A percentile compares a stretch with the other conserved stretches of the same genome.
phyloP scores from a whole-genome alignment of 2,329 filamentous ascomycete species.

The Fusarium nelsonii region DNA sequence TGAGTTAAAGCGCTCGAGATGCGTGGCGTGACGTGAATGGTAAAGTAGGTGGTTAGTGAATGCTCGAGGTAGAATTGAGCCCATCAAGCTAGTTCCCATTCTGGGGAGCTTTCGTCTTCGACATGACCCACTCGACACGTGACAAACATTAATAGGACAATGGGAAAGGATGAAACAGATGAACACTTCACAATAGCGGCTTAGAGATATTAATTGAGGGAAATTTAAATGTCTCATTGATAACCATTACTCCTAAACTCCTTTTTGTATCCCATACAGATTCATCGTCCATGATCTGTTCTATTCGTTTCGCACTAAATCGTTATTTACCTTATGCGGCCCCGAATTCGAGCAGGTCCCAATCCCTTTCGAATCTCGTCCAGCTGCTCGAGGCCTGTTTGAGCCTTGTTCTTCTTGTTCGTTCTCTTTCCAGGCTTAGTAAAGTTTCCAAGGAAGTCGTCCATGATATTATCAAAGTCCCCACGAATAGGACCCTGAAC shows the following conservation, averaged over 20 bases:
- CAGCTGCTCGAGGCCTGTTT: constrained; percentile 86
- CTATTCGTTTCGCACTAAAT: neutral
- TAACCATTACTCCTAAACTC: constrained; percentile 32
- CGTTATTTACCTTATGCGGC: constrained; percentile 38
- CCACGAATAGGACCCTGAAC: constrained; percentile 75
- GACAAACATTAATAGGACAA: constrained; percentile 27
- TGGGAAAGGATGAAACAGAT: constrained; percentile 1
- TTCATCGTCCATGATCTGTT: neutral
- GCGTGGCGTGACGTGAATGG: constrained; percentile 23
- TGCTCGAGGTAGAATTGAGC: constrained; percentile 37
- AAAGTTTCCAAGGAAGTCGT: constrained; percentile 87
- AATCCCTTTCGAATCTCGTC: constrained; percentile 88
- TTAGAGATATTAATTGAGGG: neutral
- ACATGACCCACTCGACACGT: constrained; percentile 39
- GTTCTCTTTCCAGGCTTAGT: constrained; percentile 78
- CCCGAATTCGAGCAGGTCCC: constrained; percentile 76
- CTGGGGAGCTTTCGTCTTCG: constrained; percentile 42
- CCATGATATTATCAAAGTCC: constrained; percentile 91
- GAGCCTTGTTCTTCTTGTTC: constrained; percentile 83
- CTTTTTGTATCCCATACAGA: constrained; percentile 7
- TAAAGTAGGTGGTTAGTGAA: constrained; percentile 17
- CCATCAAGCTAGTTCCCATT: constrained; percentile 40
- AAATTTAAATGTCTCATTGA: constrained; percentile 20
- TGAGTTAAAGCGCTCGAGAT: constrained; percentile 33
- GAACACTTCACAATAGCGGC: neutral